Evolutionary conservation across 2,329 filamentous ascomycete species (phyloP).

Genomic region (Aspergillus pseudoterreus): DNA sequence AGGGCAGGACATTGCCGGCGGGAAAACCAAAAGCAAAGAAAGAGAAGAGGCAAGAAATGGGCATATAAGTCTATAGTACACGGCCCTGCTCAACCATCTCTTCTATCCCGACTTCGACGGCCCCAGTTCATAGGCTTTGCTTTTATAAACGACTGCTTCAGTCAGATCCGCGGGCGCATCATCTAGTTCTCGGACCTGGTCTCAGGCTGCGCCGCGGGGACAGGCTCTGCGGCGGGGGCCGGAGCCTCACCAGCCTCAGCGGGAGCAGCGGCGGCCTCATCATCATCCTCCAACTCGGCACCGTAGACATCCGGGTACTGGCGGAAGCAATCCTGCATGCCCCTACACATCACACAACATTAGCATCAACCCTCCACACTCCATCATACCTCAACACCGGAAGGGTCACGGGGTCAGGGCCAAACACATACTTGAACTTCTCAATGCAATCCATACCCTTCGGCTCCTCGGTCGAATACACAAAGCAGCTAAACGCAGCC

Average conservation of each 20-base stretch:
- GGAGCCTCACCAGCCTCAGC: conserved; percentile 15
- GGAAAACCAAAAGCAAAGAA: not conserved
- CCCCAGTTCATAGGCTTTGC: too few relatives aligned
- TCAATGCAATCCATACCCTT: conserved; percentile 98
- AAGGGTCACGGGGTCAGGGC: not conserved
- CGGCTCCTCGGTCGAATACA: conserved; percentile 89
- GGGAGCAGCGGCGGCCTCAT: conserved; percentile 36
- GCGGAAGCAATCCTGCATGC: conserved; percentile 97
- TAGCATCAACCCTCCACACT: too few relatives aligned
- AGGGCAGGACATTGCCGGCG: not conserved
- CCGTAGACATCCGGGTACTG: conserved; percentile 91
- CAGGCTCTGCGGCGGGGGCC: conserved; percentile 20
- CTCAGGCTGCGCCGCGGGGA: conserved; percentile 15
- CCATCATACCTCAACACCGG: too few relatives aligned
- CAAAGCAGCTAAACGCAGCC: conserved; percentile 95
- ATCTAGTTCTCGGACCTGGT: conserved; percentile 21
- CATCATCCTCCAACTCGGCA: conserved; percentile 76
- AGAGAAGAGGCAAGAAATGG: not conserved
- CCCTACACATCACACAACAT: conserved; percentile 50
- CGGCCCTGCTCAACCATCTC: not conserved
- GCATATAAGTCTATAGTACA: not conserved
- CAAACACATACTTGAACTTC: conserved; percentile 77
- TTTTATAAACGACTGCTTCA: too few relatives aligned
- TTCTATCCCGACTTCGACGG: not conserved
- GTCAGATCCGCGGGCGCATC: conserved; percentile 10